Base-by-base conservation (phyloP, 495 filamentous ascomycete genomes). In the Penicillium robsamsonii region DNA sequence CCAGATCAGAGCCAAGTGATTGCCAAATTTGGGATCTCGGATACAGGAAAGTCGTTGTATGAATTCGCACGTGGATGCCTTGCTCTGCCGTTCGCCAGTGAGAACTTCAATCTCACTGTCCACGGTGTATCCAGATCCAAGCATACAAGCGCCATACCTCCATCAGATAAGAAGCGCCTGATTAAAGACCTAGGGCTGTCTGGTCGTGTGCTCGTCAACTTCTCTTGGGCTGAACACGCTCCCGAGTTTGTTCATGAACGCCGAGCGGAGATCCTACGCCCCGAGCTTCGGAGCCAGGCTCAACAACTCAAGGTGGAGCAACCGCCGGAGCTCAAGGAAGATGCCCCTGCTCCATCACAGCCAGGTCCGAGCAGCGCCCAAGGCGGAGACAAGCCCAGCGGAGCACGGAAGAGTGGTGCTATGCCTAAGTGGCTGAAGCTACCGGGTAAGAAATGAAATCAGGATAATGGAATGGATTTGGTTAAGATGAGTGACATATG, bases 1-100 rank as follows among this genome's bases (percentile, higher is more conserved):
- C 92, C 94, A 1, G 92, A 97, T 68, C 85, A 90, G 61, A 85
- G 81, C 52, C 83, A 84, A 38, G 80, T 91, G 18, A 78, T 87
- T 27, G 82, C 84, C 63, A 78, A 77, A 43, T 86, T 91, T 63
- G 76, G 73, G 3, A 81, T 83, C 5, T 61, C 72, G 1, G 85
- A 92, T 49, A 88, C 89, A 0, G 85, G 83, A 8, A 71, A 76
- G 12, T 67, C 76, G 18, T 75, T 96, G 1, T 90, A 97, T 71
- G 71, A 73, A 8, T 89, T 86, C 58, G 85, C 94, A 64, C 70
- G 72, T 54, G 68, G 66, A 44, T 81, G 64, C 43, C 65, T 79
- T 22, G 66, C 68, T 1, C 54, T 66, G 29, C 37, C 50, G 40
- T 72, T 81, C 43, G 55, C 61, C 10, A 58, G 54, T 10, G 74